Conservation (phyloP, 371 early-diverging fungal species). For the Aphelidium insulamus region DNA sequence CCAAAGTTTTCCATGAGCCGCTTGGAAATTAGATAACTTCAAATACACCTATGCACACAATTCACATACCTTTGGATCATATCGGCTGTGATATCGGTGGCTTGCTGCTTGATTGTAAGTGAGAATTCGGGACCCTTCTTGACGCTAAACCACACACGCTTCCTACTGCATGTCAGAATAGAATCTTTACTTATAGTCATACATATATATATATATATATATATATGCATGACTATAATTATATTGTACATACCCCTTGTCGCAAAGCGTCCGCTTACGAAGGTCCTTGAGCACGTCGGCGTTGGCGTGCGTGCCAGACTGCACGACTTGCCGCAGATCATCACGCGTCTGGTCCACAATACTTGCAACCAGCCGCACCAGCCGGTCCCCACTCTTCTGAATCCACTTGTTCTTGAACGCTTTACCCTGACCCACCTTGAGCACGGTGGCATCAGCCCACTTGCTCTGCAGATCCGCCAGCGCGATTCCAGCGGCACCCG, state of each 20-base stretch:
- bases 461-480: constrained; percentile 52
- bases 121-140: constrained; percentile 77
- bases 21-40: constrained; percentile 15
- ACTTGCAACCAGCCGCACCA: constrained; percentile 22
- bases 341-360: constrained; percentile 65
- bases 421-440: constrained; percentile 76
- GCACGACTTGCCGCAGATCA: constrained; percentile 41
- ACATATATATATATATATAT: background rate
- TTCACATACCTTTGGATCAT: constrained; percentile 52
- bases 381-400: constrained; percentile 36
- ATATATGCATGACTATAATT: background rate
- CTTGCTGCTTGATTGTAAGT: constrained; percentile 53
- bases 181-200: constrained; percentile 1
- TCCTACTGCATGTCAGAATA: constrained; percentile 20
- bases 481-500: constrained; percentile 51
- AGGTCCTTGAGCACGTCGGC: constrained; percentile 50
- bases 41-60: constrained; percentile 2
- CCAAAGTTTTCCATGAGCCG: constrained; percentile 72
- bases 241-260: constrained; percentile 11
- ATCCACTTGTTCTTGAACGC: constrained; percentile 96
- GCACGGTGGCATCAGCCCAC: background rate
- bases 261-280: constrained; percentile 67
- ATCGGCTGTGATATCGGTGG: constrained; percentile 87
- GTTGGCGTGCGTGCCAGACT: constrained; percentile 34
- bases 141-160: constrained; percentile 59